These are phyloP conservation scores for Erigeron canadensis DNA, from an alignment of 129 eudicot genomes.

Conservation along the genomic window DNA sequence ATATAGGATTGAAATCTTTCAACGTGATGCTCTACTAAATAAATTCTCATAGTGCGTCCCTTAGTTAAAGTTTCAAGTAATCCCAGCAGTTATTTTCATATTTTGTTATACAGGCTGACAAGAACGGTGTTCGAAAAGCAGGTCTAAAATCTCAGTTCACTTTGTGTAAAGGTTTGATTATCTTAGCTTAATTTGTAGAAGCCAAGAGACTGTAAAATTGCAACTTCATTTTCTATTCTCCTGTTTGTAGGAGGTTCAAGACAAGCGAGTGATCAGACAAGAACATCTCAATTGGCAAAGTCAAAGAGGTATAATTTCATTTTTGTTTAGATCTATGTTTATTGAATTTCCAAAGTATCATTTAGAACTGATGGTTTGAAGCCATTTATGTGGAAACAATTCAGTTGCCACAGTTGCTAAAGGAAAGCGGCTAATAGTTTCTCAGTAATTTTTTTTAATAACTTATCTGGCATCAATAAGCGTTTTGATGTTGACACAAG, in stretches of 20 bases:
- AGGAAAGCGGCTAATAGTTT: neutral
- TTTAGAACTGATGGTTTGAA: neutral
- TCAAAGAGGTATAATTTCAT: slow-evolving; percentile 44
- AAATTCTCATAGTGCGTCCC: neutral
- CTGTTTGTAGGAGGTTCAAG: slow-evolving; percentile 39
- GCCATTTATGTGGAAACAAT: neutral
- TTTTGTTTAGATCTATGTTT: neutral
- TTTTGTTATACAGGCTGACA: slow-evolving; percentile 32
- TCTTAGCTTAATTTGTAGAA: slow-evolving; percentile 3
- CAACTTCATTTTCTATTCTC: slow-evolving; percentile 20
- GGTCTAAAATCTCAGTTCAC: slow-evolving; percentile 32
- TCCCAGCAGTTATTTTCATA: slow-evolving; percentile 18
- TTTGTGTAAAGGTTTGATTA: neutral
- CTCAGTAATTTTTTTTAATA: slow-evolving; percentile 22
- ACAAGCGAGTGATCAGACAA: slow-evolving; percentile 28
- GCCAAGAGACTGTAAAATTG: slow-evolving; percentile 10
- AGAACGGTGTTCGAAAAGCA: slow-evolving; percentile 47
- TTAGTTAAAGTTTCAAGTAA: slow-evolving; percentile 32
- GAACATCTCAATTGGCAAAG: slow-evolving; percentile 53
- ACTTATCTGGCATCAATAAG: slow-evolving; percentile 70
- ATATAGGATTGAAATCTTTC: neutral
- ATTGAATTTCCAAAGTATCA: neutral
- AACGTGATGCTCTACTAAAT: neutral
- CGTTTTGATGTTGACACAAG: slow-evolving; percentile 58
- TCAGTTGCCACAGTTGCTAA: neutral